Base-by-base conservation (phyloP, 2,329 filamentous ascomycete genomes). In the Diaporthe caulivora region DNA sequence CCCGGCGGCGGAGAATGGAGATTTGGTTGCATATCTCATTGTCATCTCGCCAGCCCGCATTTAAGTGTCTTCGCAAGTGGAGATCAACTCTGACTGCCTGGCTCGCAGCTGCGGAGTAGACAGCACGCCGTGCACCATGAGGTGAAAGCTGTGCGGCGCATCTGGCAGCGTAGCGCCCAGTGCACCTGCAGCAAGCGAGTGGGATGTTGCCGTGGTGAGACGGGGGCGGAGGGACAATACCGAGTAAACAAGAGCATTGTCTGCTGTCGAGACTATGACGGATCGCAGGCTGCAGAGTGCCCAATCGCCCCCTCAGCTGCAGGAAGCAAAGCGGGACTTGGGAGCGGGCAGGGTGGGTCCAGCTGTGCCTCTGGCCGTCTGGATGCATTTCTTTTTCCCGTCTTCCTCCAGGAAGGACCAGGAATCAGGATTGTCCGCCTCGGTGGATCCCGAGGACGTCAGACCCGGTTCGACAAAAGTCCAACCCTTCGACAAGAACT, bases 361-460 rank as follows among this genome's bases (percentile, higher is more conserved):
- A 51, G 44, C 60, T 47, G 42, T 65, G 42, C 21, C 26, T 64
- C 60, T 49, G 24, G 37, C 37, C 34, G 31, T 60, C 40, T 21
- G 37, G 58, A 8, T 40, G 26, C 26, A 34, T 65, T n/a, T 29
- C 58, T 26, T 44, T 49, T 65, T 18, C n/a, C 17, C 51, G 24
- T 26, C 47, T 67, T 67, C 62, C 62, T 67, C 47, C 62, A 67
- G 47, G 62, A 67, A 67, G 62, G 62, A 67, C 40, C 21, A 62
- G 58, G 58, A 62, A 62, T 44, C 40, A 62, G 40, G 58, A 62
- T 44, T 44, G 58, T 40, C 40, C 57, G 57, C 37, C 37, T 11
- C 37, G 11, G 57, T 44, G 57, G 57, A 17, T 9, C 44, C 40
- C 29, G 24, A 44, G 10, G 40, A 24, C 31, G 13, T 37, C 55